These are phyloP conservation scores for Telopea speciosissima DNA, from an alignment of 177 flowering plant genomes.

Conservation along the genomic window DNA sequence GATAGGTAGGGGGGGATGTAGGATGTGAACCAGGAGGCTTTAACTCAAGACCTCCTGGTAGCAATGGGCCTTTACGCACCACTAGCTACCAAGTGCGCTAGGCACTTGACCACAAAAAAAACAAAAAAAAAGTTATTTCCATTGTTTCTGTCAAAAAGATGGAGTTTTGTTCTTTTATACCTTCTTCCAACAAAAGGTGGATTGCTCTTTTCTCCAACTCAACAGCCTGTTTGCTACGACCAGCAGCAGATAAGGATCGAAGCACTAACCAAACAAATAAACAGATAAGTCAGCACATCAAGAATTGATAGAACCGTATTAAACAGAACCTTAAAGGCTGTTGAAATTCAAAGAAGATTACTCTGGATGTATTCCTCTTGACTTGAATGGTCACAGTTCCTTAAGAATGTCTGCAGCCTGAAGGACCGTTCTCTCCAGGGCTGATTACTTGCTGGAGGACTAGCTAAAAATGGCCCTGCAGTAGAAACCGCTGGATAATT, in stretches of 20 bases:
- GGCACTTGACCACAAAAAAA: no score
- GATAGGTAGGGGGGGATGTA: no score
- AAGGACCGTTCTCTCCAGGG: conserved; percentile 56
- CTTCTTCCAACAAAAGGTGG: conserved; percentile 76
- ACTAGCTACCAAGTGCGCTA: no score
- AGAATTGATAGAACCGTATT: background rate
- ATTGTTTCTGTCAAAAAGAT: conserved; percentile 27
- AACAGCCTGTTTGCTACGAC: conserved; percentile 70
- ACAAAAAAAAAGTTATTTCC: no score
- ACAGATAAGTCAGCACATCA: conserved; percentile 1
- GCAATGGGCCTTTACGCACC: no score
- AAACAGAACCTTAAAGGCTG: background rate
- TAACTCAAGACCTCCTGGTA: no score
- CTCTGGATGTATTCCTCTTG: conserved; percentile 58
- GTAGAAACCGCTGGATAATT: conserved; percentile 18
- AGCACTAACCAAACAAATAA: conserved; percentile 40
- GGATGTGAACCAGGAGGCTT: no score
- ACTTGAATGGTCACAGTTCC: conserved; percentile 53
- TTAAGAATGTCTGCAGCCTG: conserved; percentile 50
- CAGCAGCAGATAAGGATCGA: conserved; percentile 60
- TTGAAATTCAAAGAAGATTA: conserved; percentile 19
- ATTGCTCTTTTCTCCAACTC: conserved; percentile 78
- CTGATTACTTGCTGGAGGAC: conserved; percentile 23
- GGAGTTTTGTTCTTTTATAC: conserved; percentile 23
- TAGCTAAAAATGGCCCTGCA: conserved; percentile 13